Percentiles rank a stretch among this genome's conserved stretches.
Conservation (phyloP, 805 yeast species). For the Cyberlindnera bimundalis region DNA sequence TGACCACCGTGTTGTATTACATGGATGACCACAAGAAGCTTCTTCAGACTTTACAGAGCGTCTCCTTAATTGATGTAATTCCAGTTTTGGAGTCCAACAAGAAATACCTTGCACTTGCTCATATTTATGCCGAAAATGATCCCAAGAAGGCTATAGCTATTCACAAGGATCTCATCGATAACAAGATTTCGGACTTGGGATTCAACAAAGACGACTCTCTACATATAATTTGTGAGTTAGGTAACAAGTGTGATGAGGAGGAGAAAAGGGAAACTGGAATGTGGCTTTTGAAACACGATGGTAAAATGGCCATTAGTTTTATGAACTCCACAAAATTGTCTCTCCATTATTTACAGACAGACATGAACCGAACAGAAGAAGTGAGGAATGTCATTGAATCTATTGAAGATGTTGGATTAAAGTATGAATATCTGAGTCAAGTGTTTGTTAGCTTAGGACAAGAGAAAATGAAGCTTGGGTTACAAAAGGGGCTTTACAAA, state of each 20-base stretch:
- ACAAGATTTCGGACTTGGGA: constrained; percentile 10
- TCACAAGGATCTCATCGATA: constrained; percentile 15
- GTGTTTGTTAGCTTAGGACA: constrained; percentile 22
- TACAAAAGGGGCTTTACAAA: constrained; percentile 19
- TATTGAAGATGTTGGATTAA: constrained; percentile 20
- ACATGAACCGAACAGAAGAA: constrained; percentile 16
- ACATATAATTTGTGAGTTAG: constrained; percentile 13
- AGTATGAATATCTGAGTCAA: constrained; percentile 20
- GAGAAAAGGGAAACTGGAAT: constrained; percentile 17
- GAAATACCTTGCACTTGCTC: constrained; percentile 16
- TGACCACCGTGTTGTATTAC: constrained; percentile 14
- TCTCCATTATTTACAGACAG: constrained; percentile 10
- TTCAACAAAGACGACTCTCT: constrained; percentile 11
- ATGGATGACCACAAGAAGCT: constrained; percentile 14
- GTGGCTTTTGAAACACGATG: constrained; percentile 23
- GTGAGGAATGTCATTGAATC: constrained; percentile 16
- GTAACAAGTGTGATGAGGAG: constrained; percentile 13
- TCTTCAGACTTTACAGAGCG: constrained; percentile 3
- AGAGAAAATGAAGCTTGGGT: constrained; percentile 15
- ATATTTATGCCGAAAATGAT: constrained; percentile 5
- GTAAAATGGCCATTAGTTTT: constrained; percentile 21
- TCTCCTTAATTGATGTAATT: constrained; percentile 4
- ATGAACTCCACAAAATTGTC: constrained; percentile 19
- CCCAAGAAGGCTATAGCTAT: constrained; percentile 11
- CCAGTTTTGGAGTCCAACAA: constrained; percentile 12